Evolutionary conservation across 257 asterid species (phyloP).

Genomic region (Scutellaria minor): DNA sequence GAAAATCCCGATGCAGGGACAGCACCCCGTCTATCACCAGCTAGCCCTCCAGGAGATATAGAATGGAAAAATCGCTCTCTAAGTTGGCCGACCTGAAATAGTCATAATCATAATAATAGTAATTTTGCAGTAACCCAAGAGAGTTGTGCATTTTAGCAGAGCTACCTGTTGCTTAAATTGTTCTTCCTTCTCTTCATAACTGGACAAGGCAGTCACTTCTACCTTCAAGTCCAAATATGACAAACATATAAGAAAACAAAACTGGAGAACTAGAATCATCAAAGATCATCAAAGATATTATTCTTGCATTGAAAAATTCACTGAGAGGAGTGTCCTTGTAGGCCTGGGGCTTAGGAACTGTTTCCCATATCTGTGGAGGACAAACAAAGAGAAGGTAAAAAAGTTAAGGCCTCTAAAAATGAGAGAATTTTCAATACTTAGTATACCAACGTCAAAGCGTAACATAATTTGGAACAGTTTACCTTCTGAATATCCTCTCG

Average conservation of each 20-base stretch:
- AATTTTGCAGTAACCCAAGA: slow-evolving; percentile 8
- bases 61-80: slow-evolving; percentile 59
- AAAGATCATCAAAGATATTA: slow-evolving; percentile 22
- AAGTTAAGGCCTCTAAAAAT: neutral
- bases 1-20: slow-evolving; percentile 67
- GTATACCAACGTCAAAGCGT: neutral
- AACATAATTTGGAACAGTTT: slow-evolving; percentile 21
- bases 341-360: slow-evolving; percentile 81
- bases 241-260: slow-evolving; percentile 25
- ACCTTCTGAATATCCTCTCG: slow-evolving; percentile 94
- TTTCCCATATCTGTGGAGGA: slow-evolving; percentile 72
- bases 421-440: neutral
- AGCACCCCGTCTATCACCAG: slow-evolving; percentile 62
- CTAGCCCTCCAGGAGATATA: slow-evolving; percentile 60
- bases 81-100: slow-evolving; percentile 55
- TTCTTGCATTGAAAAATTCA: slow-evolving; percentile 88
- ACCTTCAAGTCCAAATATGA: slow-evolving; percentile 51
- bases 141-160: slow-evolving; percentile 26
- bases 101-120: slow-evolving; percentile 14
- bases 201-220: slow-evolving; percentile 58
- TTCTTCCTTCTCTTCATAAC: slow-evolving; percentile 61
- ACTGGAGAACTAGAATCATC: slow-evolving; percentile 7
- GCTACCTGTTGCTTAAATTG: slow-evolving; percentile 54
- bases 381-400: slow-evolving; percentile 1
- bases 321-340: slow-evolving; percentile 73